Percentiles rank a stretch among this genome's conserved stretches.
Evolutionary conservation across 1,284 basidiomycete species (phyloP).

Genomic region (Cerrena zonata): DNA sequence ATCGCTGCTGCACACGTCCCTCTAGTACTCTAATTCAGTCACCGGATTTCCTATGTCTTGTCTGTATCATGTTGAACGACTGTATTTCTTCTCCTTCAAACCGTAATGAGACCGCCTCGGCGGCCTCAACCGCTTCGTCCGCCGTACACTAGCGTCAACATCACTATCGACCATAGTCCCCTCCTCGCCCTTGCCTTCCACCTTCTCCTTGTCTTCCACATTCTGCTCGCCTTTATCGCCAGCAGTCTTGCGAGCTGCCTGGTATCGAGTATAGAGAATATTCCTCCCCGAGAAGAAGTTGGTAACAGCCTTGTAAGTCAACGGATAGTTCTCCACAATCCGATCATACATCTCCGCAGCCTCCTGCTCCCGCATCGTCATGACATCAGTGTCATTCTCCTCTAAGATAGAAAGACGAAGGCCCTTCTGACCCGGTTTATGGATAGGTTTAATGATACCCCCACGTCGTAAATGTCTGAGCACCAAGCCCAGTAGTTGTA

Average conservation of each 20-base stretch:
- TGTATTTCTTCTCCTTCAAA: conserved; percentile 5
- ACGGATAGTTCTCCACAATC: conserved; percentile 46
- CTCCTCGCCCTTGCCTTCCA: too few relatives aligned
- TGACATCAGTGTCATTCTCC: conserved; percentile 8
- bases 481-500: conserved; percentile 42
- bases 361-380: conserved; percentile 23
- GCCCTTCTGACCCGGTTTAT: conserved; percentile 14
- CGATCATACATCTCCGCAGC: conserved; percentile 37
- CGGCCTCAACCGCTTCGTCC: neutral
- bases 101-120: neutral
- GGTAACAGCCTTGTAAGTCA: conserved; percentile 39
- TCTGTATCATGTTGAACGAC: conserved; percentile 13
- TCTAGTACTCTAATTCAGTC: conserved; percentile 2
- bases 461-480: conserved; percentile 48
- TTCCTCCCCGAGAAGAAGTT: conserved; percentile 23
- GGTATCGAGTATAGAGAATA: too few relatives aligned
- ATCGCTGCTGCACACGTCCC: conserved; percentile 9
- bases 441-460: conserved; percentile 40
- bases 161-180: too few relatives aligned
- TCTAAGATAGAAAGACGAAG: conserved; percentile 8
- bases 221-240: too few relatives aligned
- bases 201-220: too few relatives aligned
- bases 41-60: conserved; percentile 1
- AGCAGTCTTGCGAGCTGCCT: too few relatives aligned
- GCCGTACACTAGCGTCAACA: neutral